phyloP scores from a whole-genome alignment of 345 rosid genomes.

The Adansonia digitata region DNA sequence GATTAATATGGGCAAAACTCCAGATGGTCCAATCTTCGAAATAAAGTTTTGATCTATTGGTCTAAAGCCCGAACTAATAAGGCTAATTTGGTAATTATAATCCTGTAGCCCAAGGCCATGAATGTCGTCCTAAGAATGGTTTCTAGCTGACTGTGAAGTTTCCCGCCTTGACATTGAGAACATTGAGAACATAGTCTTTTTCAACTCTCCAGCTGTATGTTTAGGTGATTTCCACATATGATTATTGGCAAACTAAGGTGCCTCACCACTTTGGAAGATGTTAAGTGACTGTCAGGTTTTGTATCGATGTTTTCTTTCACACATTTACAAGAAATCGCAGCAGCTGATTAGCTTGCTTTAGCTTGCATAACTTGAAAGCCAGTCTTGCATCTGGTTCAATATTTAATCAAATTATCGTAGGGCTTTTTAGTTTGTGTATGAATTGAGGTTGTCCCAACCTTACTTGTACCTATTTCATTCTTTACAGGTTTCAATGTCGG shows the following conservation, averaged over 20 bases:
- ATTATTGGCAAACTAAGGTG: neutral
- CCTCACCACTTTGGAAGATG: neutral
- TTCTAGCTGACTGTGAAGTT: neutral
- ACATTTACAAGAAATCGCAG: neutral
- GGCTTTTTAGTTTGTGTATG: neutral
- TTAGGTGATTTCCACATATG: neutral
- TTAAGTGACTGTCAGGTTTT: neutral
- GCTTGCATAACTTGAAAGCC: neutral
- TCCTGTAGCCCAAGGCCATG: neutral
- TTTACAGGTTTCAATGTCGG: constrained; percentile 76
- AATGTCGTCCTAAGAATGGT: neutral
- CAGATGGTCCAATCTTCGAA: neutral
- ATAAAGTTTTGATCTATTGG: neutral
- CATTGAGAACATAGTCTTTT: neutral
- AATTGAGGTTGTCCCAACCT: neutral
- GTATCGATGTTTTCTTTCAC: neutral
- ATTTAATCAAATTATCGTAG: neutral
- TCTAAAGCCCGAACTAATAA: neutral
- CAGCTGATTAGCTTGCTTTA: neutral
- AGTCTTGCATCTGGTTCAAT: neutral
- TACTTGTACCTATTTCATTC: neutral
- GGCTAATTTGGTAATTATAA: neutral
- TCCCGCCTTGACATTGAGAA: neutral
- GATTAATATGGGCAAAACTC: neutral
- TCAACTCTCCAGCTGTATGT: neutral